phyloP scores from a whole-genome alignment of 225 moss, liverwort and hornwort genomes.

The Asterella californica region DNA sequence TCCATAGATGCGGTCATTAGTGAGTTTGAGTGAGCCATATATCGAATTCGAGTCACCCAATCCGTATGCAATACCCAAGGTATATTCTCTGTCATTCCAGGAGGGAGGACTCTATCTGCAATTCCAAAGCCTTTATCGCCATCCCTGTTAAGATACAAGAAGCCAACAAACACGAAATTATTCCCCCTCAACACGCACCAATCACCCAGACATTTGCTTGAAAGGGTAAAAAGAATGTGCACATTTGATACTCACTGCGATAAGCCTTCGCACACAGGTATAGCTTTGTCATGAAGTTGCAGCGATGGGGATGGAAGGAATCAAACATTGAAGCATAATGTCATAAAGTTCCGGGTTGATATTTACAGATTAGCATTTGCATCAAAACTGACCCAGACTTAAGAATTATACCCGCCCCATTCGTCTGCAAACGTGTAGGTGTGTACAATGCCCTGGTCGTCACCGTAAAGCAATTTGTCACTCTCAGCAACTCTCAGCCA shows the following conservation, averaged over 20 bases:
- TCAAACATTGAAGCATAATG: neutral
- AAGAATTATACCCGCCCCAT: constrained; percentile 72
- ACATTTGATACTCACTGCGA: neutral
- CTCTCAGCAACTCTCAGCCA: constrained; percentile 89
- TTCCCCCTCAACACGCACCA: neutral
- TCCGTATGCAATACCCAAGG: constrained; percentile 75
- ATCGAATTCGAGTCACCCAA: constrained; percentile 85
- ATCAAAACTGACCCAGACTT: neutral
- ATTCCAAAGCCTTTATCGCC: constrained; percentile 65
- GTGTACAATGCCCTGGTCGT: constrained; percentile 80
- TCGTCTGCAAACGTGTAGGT: constrained; percentile 86
- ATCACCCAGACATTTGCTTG: neutral
- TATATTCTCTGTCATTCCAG: constrained; percentile 75
- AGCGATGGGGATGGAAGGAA: neutral
- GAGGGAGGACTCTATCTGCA: constrained; percentile 53
- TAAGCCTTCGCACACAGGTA: neutral
- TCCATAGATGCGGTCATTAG: constrained; percentile 88
- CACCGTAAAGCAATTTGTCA: constrained; percentile 86
- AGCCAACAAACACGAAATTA: neutral
- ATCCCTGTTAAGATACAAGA: constrained; percentile 38
- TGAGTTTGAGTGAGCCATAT: constrained; percentile 73
- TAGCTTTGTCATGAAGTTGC: neutral
- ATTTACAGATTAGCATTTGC: neutral
- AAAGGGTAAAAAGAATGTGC: too few species aligned
- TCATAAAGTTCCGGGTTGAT: neutral